A percentile compares a stretch with the other conserved stretches of the same genome.
phyloP scores from a whole-genome alignment of 2,329 filamentous ascomycete species.

The Pestalotiopsis sp. region DNA sequence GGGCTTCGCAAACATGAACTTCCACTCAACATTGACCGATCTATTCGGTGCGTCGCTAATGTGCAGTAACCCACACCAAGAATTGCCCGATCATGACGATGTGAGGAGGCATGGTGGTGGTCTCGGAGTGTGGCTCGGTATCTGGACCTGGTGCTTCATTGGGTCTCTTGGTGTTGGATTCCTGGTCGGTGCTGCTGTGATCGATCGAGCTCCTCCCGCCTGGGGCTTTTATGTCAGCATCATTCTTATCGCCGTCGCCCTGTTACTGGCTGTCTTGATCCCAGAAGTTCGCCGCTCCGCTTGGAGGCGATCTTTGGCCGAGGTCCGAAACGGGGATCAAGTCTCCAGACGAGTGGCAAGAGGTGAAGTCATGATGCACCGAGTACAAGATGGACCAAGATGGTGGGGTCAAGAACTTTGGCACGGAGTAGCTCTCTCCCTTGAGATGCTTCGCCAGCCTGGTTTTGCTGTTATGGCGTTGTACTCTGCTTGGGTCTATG shows the following conservation, averaged over 20 bases:
- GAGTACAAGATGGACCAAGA: conserved; percentile 69
- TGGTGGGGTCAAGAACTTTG: conserved; percentile 80
- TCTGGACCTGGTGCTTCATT: conserved; percentile 79
- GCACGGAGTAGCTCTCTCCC: conserved; percentile 67
- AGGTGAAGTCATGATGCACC: conserved; percentile 78
- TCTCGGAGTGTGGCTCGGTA: conserved; percentile 77
- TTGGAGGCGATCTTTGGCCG: conserved; percentile 68
- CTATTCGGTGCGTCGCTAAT: conserved; percentile 77
- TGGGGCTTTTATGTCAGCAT: conserved; percentile 80
- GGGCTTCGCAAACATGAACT: conserved; percentile 79
- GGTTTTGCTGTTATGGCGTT: conserved; percentile 73
- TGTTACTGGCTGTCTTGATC: conserved; percentile 70
- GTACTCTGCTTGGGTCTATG: conserved; percentile 81
- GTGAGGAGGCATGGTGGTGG: conserved; percentile 76
- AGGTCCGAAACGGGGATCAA: conserved; percentile 57
- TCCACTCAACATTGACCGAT: conserved; percentile 71
- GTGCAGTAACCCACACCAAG: conserved; percentile 72
- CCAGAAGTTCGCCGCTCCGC: conserved; percentile 73
- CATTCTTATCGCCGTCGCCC: conserved; percentile 64
- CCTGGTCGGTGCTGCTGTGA: conserved; percentile 70
- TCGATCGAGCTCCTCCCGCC: conserved; percentile 63
- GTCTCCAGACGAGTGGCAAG: conserved; percentile 64
- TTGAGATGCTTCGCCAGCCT: conserved; percentile 73
- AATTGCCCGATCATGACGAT: conserved; percentile 68
- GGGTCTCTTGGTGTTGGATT: conserved; percentile 74